These are phyloP conservation scores for Ceriops zippeliana DNA, from an alignment of 345 rosid species.

Conservation along the genomic window DNA sequence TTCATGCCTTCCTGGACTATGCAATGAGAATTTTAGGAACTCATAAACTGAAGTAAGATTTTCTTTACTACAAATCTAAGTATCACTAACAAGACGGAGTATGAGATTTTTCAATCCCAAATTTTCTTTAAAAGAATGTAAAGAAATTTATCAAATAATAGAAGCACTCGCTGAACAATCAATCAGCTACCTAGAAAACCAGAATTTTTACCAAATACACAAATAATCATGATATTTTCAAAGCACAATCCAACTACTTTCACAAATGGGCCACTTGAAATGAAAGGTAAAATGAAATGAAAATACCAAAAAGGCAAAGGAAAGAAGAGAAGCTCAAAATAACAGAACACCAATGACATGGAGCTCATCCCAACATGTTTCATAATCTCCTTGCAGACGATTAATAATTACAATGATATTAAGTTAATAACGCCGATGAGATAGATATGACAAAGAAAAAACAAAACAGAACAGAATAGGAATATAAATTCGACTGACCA, in stretches of 20 bases:
- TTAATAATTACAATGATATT: not conserved
- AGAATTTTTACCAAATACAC: too few relatives aligned
- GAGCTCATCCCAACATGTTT: not conserved
- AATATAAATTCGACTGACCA: conserved; percentile 51
- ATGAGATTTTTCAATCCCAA: not conserved
- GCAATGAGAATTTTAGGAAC: conserved; percentile 5
- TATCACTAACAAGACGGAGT: not conserved
- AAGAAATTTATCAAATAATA: too few relatives aligned
- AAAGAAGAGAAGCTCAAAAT: not conserved
- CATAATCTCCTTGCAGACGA: conserved; percentile 6
- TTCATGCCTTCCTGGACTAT: not conserved
- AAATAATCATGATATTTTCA: not conserved
- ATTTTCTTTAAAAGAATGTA: not conserved
- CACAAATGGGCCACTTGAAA: not conserved
- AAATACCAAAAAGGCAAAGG: not conserved
- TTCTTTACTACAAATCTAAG: conserved; percentile 7
- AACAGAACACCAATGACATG: not conserved
- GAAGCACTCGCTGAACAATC: too few relatives aligned
- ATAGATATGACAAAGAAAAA: not conserved
- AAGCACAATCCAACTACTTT: too few relatives aligned
- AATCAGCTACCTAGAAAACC: conserved; percentile 1
- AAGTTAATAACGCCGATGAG: not conserved
- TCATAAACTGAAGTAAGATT: conserved; percentile 1
- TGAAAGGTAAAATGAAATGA: not conserved
- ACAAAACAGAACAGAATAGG: conserved; percentile 3